Percentiles rank a stretch among this genome's conserved stretches.
Evolutionary conservation across 2,329 filamentous ascomycete genomes (phyloP).

Genomic region (Drechslerella dactyloides): DNA sequence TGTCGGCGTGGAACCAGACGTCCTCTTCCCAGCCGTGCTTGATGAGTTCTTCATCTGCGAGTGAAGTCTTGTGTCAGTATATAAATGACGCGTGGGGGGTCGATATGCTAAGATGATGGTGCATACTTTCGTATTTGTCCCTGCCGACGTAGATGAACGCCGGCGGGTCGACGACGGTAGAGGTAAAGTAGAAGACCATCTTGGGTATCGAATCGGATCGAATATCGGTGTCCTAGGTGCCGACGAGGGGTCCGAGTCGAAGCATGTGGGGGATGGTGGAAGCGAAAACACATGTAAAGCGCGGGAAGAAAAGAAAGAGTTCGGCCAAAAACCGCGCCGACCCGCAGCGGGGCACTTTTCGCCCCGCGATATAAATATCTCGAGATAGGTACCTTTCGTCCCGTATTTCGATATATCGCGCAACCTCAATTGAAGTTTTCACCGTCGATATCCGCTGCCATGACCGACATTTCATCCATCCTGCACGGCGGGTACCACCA

Average conservation of each 20-base stretch:
- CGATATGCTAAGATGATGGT: neutral
- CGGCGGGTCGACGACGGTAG: constrained; percentile 77
- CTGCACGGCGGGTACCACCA: constrained; percentile 83
- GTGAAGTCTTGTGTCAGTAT: constrained; percentile 10
- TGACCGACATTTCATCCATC: constrained; percentile 76
- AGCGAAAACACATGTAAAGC: neutral
- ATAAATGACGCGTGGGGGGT: no score
- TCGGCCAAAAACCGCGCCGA: neutral
- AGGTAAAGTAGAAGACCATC: constrained; percentile 98
- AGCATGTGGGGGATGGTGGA: constrained; percentile 3
- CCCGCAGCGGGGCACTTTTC: neutral
- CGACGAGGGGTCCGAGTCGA: neutral
- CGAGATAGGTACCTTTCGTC: neutral
- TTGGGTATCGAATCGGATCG: neutral
- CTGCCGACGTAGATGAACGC: constrained; percentile 96
- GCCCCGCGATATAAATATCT: neutral
- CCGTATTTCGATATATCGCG: constrained; percentile 27
- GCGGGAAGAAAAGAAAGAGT: neutral
- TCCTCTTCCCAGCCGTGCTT: constrained; percentile 93
- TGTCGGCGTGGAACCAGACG: constrained; percentile 99
- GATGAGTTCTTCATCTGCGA: constrained; percentile 92
- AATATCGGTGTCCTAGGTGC: neutral
- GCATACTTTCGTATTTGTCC: constrained; percentile 96
- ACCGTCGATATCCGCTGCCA: constrained; percentile 3
- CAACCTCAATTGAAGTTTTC: constrained; percentile 10